Evolutionary conservation across 768 basidiomycete species (phyloP), one percentile per base, ranked within the genome.

Genomic region (Auriscalpium microsporum): DNA sequence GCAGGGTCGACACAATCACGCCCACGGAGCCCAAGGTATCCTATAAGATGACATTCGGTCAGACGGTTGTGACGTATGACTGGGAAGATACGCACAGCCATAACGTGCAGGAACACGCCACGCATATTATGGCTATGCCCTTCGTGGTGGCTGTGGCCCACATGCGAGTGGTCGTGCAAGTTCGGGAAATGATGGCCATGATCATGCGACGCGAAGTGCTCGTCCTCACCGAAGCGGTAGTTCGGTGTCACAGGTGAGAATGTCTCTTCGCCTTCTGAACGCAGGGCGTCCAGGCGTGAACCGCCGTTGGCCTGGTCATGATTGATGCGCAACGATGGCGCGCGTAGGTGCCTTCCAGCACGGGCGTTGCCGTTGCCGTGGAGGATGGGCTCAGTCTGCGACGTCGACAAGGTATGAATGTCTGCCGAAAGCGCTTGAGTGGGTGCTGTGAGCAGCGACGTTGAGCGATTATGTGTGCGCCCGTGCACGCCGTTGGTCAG

Each of bases 61-160:
- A 34, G 34, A 33, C 6, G 58, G 58, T 50, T 53, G 52, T 52
- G n/a, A 14, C 38, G 10, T 42, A 21, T 6, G 42, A 33, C 16
- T 11, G n/a, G 7, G 2, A n/a, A n/a, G 19, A 13, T 21, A 21
- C 45, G 50, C 33, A 90, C 90, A 55, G 94, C 94, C 85, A 96
- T 86, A 48, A 99, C 95, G 66, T 99, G 95, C 54, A 98, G 71
- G 68, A 99, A 99, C 62, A 99, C 94, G 16, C 96, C 96, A 36
- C 94, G 87, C 96, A 99, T 99, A 68, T 99, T 99, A 69, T 98
- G 92, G 69, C 90, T 92, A 65, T 95, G 93, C 0, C 90, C 87
- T 68, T 93, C 87, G 62, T 86, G 87, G 45, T 73, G 69, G 17
- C 67, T 66, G 57, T 69, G 70, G 10, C 56, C 57, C 44, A 70